Base-by-base conservation (phyloP, 1,139 yeast species). In the Blastobotrys niveus region DNA sequence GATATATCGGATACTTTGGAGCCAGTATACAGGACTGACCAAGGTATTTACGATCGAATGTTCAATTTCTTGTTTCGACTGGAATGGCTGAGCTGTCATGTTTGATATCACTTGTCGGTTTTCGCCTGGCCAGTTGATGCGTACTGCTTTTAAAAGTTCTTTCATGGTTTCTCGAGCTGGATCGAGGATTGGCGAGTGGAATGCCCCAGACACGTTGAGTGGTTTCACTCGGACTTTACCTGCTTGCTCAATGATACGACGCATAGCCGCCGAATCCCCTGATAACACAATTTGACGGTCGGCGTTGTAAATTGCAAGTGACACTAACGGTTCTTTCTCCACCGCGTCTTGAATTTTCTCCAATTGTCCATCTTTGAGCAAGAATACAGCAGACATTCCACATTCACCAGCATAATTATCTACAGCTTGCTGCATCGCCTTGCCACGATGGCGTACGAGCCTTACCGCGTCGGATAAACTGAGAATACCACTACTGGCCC, bases 151-250 rank as follows among this genome's bases (percentile, higher is more conserved):
- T 21, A 34, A 18, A 25, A 53, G 45, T 17, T 48, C 43, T 20
- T 36, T 46, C 51, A 66, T 57, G 10, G 47, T 34, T 1, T 51
- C 43, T 45, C 69, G 72, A 1, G 78, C 73, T 0, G 64, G 61
- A 20, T 49, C 47, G 56, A 78, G 63, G 18, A 67, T 51, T 1
- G 59, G 51, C 40, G 70, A 72, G 56, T 78, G 83, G 58, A 78
- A 78, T 5, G 83, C 81, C 1, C 78, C 73, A 2, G 68, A 60
- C 2, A 77, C 82, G 0, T 76, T 72, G 38, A 78, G 58, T 22
- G 54, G 54, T 7, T 64, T 60, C 3, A 61, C 48, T 24, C 20
- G 26, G 3, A 38, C 24, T 37, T 17, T 2, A 5, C 38, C 26
- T 15, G 37, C 14, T 6, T 30, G 6, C 18, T 30, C 14, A 2